Percentiles rank a stretch among this genome's conserved stretches.
These are phyloP conservation scores for Termitomyces sp. DNA, from an alignment of 768 basidiomycete species.

Conservation along the genomic window DNA sequence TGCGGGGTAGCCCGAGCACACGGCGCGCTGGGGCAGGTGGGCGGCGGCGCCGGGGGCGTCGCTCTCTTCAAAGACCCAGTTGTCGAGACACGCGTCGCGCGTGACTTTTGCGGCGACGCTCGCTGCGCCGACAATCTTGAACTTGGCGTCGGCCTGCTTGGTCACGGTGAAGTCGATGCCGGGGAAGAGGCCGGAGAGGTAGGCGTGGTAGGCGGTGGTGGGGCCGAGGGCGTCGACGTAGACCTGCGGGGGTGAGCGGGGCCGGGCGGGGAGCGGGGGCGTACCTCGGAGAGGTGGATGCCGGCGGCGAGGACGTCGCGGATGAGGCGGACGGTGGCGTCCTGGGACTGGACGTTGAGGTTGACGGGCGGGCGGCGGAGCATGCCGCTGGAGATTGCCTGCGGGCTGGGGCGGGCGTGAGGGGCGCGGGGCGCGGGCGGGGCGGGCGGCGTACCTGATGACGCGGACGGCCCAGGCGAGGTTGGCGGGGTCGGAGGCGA, in stretches of 20 bases:
- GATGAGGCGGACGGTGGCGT: slow-evolving; percentile 88
- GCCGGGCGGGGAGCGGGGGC: neutral
- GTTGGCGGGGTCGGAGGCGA: slow-evolving; percentile 66
- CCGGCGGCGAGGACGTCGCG: slow-evolving; percentile 78
- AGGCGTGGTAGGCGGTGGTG: slow-evolving; percentile 78
- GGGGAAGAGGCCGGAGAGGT: slow-evolving; percentile 77
- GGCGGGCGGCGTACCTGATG: slow-evolving; percentile 53
- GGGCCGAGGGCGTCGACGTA: slow-evolving; percentile 95
- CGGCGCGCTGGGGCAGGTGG: slow-evolving; percentile 51
- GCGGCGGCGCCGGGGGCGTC: slow-evolving; percentile 13
- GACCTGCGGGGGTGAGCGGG: slow-evolving; percentile 41
- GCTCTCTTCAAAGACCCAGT: slow-evolving; percentile 75
- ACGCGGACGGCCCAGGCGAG: slow-evolving; percentile 83
- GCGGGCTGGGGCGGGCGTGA: slow-evolving; percentile 74
- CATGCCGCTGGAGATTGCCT: slow-evolving; percentile 91
- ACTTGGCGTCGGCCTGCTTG: slow-evolving; percentile 92
- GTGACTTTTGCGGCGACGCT: slow-evolving; percentile 99
- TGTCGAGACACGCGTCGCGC: slow-evolving; percentile 82
- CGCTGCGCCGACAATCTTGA: slow-evolving; percentile 95
- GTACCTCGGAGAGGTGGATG: slow-evolving; percentile 73
- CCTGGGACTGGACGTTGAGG: slow-evolving; percentile 82
- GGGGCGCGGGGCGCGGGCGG: no score
- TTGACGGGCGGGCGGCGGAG: slow-evolving; percentile 77
- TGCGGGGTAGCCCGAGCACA: slow-evolving; percentile 72
- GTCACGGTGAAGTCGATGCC: slow-evolving; percentile 84